A percentile compares a stretch with the other conserved stretches of the same genome.
phyloP scores from a whole-genome alignment of 768 basidiomycete genomes.

The Termitomyces titanicus region DNA sequence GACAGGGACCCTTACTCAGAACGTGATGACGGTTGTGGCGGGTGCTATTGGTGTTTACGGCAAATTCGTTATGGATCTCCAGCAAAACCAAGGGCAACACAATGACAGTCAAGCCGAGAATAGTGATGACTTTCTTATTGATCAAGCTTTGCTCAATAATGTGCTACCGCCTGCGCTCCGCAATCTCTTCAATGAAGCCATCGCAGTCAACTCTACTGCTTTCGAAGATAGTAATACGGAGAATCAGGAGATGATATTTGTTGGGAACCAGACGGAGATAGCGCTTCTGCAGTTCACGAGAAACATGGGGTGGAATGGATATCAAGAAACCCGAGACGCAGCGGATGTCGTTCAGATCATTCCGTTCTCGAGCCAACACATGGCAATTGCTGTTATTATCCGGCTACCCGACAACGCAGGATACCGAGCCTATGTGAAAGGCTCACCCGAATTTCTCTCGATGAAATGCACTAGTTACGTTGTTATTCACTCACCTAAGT shows the following conservation, averaged over 20 bases:
- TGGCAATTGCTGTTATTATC: constrained; percentile 92
- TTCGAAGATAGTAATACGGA: constrained; percentile 78
- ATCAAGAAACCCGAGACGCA: constrained; percentile 60
- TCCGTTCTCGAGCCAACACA: constrained; percentile 90
- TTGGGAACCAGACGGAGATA: constrained; percentile 95
- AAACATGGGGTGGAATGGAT: constrained; percentile 73
- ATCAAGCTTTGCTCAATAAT: constrained; percentile 64
- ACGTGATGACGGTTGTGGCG: constrained; percentile 93
- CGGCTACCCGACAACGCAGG: constrained; percentile 51
- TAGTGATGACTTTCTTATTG: constrained; percentile 80
- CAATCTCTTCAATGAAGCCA: constrained; percentile 75
- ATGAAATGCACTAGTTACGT: constrained; percentile 74
- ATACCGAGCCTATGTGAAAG: constrained; percentile 68
- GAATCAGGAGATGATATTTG: constrained; percentile 58
- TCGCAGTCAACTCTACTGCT: constrained; percentile 91
- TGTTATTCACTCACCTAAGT: constrained; percentile 42
- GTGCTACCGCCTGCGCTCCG: constrained; percentile 58
- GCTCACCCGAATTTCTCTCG: constrained; percentile 89
- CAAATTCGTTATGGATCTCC: constrained; percentile 82
- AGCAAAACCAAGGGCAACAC: constrained; percentile 50
- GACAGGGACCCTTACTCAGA: constrained; percentile 94
- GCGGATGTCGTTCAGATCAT: constrained; percentile 77
- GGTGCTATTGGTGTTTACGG: constrained; percentile 91
- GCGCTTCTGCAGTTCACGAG: constrained; percentile 87
- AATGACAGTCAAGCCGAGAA: constrained; percentile 35